Base-by-base conservation (phyloP, 2,329 filamentous ascomycete species). In the Talaromyces sp. region DNA sequence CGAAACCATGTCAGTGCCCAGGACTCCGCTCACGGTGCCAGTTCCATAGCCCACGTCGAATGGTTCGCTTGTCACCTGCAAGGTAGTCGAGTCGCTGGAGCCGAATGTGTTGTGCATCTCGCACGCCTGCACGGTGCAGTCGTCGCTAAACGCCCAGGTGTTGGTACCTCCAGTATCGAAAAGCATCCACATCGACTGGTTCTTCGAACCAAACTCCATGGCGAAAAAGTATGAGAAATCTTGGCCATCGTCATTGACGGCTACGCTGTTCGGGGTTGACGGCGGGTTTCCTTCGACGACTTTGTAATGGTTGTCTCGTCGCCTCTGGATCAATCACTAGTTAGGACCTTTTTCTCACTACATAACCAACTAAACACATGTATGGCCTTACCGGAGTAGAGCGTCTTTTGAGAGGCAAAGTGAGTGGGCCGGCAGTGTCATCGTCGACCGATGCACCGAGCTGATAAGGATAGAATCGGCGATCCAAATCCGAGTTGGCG, bases 121-220 rank as follows among this genome's bases (percentile, higher is more conserved):
- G 72, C 92, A 96, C 4, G 90, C 84, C 26, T 80, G 73, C 3
- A 85, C 85, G 17, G 73, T 80, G 77, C 92, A 96, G 58, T 81
- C 77, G 17, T 85, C 79, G 31, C 87, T 84, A 85, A 95, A 95
- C 21, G 96, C 85, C 92, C 92, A 96, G 13, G 88, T 91, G 61
- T 90, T 91, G 19, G 80, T 78, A 14, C 81, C 80, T 8, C 82
- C 83, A 0, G 81, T 82, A 67, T 85, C 83, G 14, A 85, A 67
- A 58, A 84, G 70, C 70, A 85, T 75, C 69, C 80, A 80, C 73
- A 84, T 82, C 52, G 78, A 73, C 66, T 82, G 74, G 41, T 76
- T 74, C 61, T 78, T 74, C 14, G 77, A 78, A 4, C 83, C 83
- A 61, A 85, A 75, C 8, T 74, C 75, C 46, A 84, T 73, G 1